Conservation (phyloP, 2,329 filamentous ascomycete species). For the Calonectria multiphialidica region DNA sequence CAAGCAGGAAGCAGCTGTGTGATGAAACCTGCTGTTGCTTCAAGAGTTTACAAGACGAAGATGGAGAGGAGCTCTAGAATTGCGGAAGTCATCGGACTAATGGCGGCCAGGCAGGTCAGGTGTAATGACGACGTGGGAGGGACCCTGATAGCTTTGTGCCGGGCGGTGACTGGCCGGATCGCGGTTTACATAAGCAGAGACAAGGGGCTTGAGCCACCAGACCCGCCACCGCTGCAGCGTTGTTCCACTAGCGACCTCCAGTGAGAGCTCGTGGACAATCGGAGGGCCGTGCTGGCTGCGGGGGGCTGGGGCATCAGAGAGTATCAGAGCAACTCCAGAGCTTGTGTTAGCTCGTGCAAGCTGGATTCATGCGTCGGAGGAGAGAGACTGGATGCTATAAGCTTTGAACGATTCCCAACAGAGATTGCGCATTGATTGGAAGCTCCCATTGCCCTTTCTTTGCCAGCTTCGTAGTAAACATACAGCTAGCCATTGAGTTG, state of each 20-base stretch:
- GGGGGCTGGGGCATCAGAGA: neutral
- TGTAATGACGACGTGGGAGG: constrained; percentile 21
- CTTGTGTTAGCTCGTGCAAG: neutral
- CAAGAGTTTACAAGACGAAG: neutral
- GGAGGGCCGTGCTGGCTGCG: neutral
- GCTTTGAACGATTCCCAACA: neutral
- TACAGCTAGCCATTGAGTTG: neutral
- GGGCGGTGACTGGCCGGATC: neutral
- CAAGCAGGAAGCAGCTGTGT: neutral
- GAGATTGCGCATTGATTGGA: neutral
- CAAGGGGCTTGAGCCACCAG: neutral
- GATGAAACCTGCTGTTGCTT: neutral
- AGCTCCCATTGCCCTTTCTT: neutral
- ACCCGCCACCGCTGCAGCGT: neutral
- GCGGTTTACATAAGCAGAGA: constrained; percentile 7
- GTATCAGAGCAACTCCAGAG: neutral
- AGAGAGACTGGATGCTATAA: neutral
- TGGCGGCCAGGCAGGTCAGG: constrained; percentile 2
- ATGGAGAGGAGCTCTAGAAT: neutral
- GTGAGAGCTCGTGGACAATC: constrained; percentile 7
- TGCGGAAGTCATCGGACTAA: neutral
- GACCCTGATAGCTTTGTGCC: neutral
- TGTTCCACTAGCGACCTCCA: constrained; percentile 2
- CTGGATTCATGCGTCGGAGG: neutral
- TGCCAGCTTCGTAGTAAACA: neutral